These are phyloP conservation scores for Penicillium paxilli DNA, from an alignment of 495 filamentous ascomycete species.

Conservation along the genomic window DNA sequence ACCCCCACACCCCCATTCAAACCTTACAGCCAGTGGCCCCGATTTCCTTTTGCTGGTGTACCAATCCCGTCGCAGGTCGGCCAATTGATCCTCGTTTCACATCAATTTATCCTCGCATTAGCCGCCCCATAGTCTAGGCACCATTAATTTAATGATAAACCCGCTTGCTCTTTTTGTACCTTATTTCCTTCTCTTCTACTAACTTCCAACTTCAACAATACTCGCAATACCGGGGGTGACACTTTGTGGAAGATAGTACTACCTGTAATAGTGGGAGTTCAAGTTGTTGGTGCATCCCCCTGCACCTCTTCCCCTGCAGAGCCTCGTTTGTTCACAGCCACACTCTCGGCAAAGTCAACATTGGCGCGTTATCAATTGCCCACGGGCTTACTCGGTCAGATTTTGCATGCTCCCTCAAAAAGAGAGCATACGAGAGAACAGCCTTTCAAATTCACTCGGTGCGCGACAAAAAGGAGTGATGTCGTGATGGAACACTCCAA, in stretches of 20 bases:
- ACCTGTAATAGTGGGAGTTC: no score
- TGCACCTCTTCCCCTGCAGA: background rate
- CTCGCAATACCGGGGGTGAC: no score
- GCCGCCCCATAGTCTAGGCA: background rate
- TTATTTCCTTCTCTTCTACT: background rate
- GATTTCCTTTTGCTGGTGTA: background rate
- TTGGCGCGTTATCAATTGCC: background rate
- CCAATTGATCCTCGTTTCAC: conserved; percentile 14
- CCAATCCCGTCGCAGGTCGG: conserved; percentile 16
- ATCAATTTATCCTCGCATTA: conserved; percentile 8
- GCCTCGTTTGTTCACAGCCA: background rate
- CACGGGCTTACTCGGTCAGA: background rate
- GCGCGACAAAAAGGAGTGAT: background rate
- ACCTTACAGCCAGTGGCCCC: background rate
- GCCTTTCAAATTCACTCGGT: no score
- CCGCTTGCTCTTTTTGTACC: background rate
- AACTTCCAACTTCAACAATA: background rate
- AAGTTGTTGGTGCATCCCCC: no score
- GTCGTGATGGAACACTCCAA: background rate
- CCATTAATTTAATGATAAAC: background rate
- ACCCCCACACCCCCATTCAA: background rate
- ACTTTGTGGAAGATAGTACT: no score
- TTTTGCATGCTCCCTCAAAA: background rate
- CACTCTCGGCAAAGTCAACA: background rate
- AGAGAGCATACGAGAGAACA: background rate